Evolutionary conservation across 2,329 filamentous ascomycete species (phyloP).

Genomic region (Dendryphion nanum): DNA sequence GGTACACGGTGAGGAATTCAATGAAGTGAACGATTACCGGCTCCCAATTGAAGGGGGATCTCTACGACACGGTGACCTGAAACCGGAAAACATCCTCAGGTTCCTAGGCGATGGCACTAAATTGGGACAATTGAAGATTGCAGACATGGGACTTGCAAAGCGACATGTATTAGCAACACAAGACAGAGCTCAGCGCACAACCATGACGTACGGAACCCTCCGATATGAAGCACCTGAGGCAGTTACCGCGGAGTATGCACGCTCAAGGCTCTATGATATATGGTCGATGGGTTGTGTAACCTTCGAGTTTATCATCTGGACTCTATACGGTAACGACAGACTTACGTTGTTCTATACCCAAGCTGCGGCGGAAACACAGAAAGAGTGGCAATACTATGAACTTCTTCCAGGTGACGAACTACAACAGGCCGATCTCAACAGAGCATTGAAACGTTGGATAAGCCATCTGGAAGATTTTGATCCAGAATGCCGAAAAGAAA

Average conservation of each 20-base stretch:
- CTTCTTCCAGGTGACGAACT: neutral
- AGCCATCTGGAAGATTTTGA: slow-evolving; percentile 3
- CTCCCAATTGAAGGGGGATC: neutral
- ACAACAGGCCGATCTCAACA: neutral
- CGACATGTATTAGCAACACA: neutral
- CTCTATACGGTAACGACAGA: slow-evolving; percentile 15
- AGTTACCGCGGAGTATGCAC: neutral
- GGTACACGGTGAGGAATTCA: neutral
- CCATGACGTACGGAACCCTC: slow-evolving; percentile 5
- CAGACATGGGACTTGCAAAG: neutral
- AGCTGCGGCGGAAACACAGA: neutral
- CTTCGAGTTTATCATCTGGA: slow-evolving; percentile 24
- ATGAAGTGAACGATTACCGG: neutral
- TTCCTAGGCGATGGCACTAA: slow-evolving; percentile 3
- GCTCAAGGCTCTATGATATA: slow-evolving; percentile 18
- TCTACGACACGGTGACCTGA: slow-evolving; percentile 19
- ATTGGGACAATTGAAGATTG: neutral
- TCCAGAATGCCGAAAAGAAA: slow-evolving; percentile 2
- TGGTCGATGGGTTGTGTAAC: slow-evolving; percentile 29
- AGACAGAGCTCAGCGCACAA: slow-evolving; percentile 1
- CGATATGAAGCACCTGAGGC: neutral
- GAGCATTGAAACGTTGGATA: neutral
- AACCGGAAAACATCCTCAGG: slow-evolving; percentile 22
- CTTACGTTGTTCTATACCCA: neutral
- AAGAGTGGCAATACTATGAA: neutral